These are phyloP conservation scores for Fusarium sp. DNA, from an alignment of 2,329 filamentous ascomycete species.

Conservation along the genomic window DNA sequence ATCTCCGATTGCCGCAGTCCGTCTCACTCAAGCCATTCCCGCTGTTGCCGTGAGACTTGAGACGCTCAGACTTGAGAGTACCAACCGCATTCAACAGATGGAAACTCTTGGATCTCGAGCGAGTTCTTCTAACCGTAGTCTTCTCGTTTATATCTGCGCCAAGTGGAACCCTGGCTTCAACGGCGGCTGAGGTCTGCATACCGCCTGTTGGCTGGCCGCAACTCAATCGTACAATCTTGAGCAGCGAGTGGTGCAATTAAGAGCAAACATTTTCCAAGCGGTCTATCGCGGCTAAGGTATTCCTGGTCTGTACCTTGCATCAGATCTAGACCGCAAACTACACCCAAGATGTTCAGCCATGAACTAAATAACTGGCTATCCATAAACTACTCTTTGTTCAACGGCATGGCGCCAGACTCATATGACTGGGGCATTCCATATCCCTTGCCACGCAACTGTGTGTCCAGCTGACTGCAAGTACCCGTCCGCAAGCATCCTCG, in stretches of 20 bases:
- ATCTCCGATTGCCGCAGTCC: not conserved
- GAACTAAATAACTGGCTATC: not conserved
- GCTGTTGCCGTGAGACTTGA: slow-evolving; percentile 8
- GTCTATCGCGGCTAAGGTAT: slow-evolving; percentile 2
- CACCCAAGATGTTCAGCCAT: not conserved
- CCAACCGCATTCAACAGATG: not conserved
- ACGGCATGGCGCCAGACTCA: slow-evolving; percentile 1
- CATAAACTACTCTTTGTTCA: not conserved
- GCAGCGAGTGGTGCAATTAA: not conserved
- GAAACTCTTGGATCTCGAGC: not conserved
- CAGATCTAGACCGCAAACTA: slow-evolving; percentile 11
- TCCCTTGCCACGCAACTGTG: slow-evolving; percentile 5
- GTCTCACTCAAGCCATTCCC: slow-evolving; percentile 32
- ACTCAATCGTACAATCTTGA: slow-evolving; percentile 14
- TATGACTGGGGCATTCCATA: slow-evolving; percentile 10
- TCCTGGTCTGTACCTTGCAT: not conserved
- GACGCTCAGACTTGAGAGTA: not conserved
- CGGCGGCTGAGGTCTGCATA: slow-evolving; percentile 30
- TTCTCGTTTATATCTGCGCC: slow-evolving; percentile 5
- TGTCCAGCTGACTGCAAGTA: not conserved
- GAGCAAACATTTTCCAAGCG: slow-evolving; percentile 14
- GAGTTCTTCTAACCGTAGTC: not conserved
- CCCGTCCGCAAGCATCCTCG: slow-evolving; percentile 12
- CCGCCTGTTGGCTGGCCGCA: slow-evolving; percentile 28
- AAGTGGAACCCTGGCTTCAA: slow-evolving; percentile 19